phyloP scores from a whole-genome alignment of 495 filamentous ascomycete species.

The Friedmanniomyces simplex region DNA sequence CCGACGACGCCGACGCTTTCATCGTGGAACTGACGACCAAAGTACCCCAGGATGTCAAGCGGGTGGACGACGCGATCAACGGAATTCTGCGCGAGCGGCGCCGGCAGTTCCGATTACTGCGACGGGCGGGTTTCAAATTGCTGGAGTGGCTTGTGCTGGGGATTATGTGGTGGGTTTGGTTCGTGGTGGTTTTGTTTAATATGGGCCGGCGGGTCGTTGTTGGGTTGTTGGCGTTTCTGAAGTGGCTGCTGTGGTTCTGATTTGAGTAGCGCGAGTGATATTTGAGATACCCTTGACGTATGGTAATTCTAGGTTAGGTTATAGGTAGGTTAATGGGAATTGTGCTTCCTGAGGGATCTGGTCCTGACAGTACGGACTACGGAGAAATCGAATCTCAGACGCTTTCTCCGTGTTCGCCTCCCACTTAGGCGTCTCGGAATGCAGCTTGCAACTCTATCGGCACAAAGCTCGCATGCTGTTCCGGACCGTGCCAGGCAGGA shows the following conservation, averaged over 20 bases:
- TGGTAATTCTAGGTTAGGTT: too few relatives aligned
- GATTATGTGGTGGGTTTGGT: slow-evolving; percentile 42
- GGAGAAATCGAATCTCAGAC: too few relatives aligned
- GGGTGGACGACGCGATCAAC: slow-evolving; percentile 66
- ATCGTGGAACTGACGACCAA: slow-evolving; percentile 61
- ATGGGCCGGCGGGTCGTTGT: slow-evolving; percentile 33
- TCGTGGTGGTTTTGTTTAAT: slow-evolving; percentile 34
- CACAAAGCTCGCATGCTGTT: too few relatives aligned
- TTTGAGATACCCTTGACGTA: slow-evolving; percentile 4
- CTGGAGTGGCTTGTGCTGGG: slow-evolving; percentile 39
- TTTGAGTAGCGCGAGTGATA: neutral
- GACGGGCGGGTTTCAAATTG: slow-evolving; percentile 36
- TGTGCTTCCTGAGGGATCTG: too few relatives aligned
- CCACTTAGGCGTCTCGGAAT: too few relatives aligned
- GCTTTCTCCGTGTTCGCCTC: too few relatives aligned
- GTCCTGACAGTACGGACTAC: too few relatives aligned
- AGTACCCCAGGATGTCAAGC: slow-evolving; percentile 65
- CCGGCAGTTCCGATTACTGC: slow-evolving; percentile 60
- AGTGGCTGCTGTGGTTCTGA: slow-evolving; percentile 74
- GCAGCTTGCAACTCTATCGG: too few relatives aligned
- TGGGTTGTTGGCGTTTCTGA: slow-evolving; percentile 45
- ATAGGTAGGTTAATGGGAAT: too few relatives aligned
- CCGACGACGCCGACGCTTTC: slow-evolving; percentile 67
- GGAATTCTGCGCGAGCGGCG: slow-evolving; percentile 55
- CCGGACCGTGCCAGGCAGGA: too few relatives aligned